Base-by-base conservation (phyloP, 305 asterid genomes). In the Stenogyne calaminthoides region DNA sequence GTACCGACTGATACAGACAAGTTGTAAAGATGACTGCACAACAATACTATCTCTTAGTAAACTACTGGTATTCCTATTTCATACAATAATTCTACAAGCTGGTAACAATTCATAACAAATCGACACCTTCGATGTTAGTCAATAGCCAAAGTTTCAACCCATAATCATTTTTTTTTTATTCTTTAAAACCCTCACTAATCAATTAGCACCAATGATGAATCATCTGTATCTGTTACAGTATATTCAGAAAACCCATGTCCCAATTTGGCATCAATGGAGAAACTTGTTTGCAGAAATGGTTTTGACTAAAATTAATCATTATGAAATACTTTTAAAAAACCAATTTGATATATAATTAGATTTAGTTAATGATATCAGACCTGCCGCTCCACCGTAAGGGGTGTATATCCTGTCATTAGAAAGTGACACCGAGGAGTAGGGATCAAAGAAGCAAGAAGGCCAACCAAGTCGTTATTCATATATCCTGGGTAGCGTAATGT, bases 381-480 rank as follows among this genome's bases (percentile, higher is more conserved):
- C 96, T 95, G 99, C 64, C 97, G 94, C 76, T 95, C 99, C 76
- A 95, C 98, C n/a, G 98, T 92, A 74, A 95, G 97, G 64, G 99
- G 99, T 32, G 98, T 95, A 76, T 95, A 95, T 80, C 98, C 99
- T 39, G 97, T 89, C 99, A 95, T 95, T 57, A 95, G 89, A 85
- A 95, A 95, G 86, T 95, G 99, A 71, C 99, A 95, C 75, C 98
- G 95, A 71, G 99, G 99, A 59, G 99, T 95, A 15, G 99, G 99
- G 82, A 95, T 91, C 88, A 95, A 81, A 49, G 99, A 95, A 82
- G 99, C 93, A 79, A 95, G 99, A 56, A 95, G 98, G 78, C 99
- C 99, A 75, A 95, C 99, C 86, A 95, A 91, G 81, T 95, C 99
- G 78, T 95, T 95, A 75, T 95, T 95, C 99, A 95, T 95, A 79